Evolutionary conservation across 441 rosid species (phyloP), one percentile per base, ranked within the genome.

Genomic region (Manihot esculenta): DNA sequence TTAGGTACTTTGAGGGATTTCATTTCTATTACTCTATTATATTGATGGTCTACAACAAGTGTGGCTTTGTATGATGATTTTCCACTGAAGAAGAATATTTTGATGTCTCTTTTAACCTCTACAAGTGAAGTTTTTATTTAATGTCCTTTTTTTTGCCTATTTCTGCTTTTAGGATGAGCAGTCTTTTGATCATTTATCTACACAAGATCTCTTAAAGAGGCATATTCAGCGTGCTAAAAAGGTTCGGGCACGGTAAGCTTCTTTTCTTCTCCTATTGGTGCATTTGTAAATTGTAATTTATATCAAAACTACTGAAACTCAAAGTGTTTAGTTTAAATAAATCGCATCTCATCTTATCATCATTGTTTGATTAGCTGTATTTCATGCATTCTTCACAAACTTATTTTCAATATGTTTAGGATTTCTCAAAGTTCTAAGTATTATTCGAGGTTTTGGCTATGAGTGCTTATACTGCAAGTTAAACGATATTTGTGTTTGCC

Each of bases 201-300:
- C 85, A 20, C 33, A 83, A 77, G 97, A 92, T 71, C 83, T 94
- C 75, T 79, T 94, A 76, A 85, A 83, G 78, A 80, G 84, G 67
- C 97, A 94, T 76, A 72, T 94, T 18, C 77, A 79, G 74, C 90
- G 80, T 62, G 97, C 99, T 50, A 90, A 90, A 83, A 88, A 72
- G 69, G 95, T 94, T 76, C 89, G 97, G 27, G 78, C 88, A 30
- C 70, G 85, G 99, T 94, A 70, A 83, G 86, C 69, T 74, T 69
- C 58, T 64, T 24, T 54, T n/a, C 44, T 41, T 9, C 27, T 51
- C 45, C 7, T 9, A n/a, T 14, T 48, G 10, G 26, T 20, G 23
- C 27, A 55, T 66, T 75, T 33, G 10, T 64, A 42, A 55, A 62
- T 75, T 33, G 10, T 64, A 42, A 18, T 56, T 9, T 49, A 27